Evolutionary conservation across 192 early-diverging fungal genomes (phyloP), one percentile per base, ranked within the genome.

Genomic region (Entrophospora sp.): DNA sequence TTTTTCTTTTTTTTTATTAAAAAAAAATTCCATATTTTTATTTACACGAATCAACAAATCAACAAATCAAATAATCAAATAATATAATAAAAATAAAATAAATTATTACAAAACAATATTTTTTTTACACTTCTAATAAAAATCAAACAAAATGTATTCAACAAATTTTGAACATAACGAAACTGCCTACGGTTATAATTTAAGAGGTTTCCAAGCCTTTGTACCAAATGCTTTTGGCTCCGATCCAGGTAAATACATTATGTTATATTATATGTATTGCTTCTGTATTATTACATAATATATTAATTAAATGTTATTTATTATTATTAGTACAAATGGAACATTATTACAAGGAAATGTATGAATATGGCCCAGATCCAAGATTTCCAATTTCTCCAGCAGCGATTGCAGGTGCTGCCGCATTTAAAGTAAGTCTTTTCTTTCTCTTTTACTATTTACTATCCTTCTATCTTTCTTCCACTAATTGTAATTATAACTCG

Each of bases 91-190:
- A n/a, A n/a, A n/a, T n/a, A n/a, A n/a, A n/a, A n/a, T n/a, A n/a
- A n/a, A n/a, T n/a, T n/a, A n/a, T n/a, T n/a, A n/a, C n/a, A n/a
- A n/a, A n/a, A n/a, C n/a, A n/a, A n/a, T 42, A 16, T 42, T 42
- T 42, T 16, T 42, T 16, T 42, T 42, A 8, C n/a, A 9, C 10
- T 42, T 42, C 13, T 42, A 42, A 6, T 16, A 45, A 45, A 45
- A 45, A 0, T 44, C 5, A 3, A n/a, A 18, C 43, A 55, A 18
- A 20, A 37, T 56, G 51, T 22, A 31, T 31, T 27, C 31, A 18
- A 58, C 56, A 20, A 58, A 16, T 16, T 22, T 61, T n/a, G 59
- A 61, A 61, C 59, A 61, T 61, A 61, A 64, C 45, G 61, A 46
- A 36, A 64, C 32, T 24, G 63, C 49, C 1, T 65, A 65, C 13